Evolutionary conservation across 257 asterid species (phyloP).

Genomic region (Penstemon davidsonii): DNA sequence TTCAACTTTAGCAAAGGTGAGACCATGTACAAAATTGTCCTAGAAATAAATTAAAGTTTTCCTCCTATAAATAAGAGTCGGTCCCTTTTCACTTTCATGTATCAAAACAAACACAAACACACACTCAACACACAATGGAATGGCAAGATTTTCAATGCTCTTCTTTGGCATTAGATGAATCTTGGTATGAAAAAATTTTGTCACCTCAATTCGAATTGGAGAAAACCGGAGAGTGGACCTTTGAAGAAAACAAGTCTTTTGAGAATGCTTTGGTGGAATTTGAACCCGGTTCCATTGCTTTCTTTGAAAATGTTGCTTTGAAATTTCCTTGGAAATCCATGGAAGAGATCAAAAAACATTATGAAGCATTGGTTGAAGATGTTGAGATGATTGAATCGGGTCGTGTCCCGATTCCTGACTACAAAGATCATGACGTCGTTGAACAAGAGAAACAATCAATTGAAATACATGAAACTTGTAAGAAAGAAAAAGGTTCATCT

Average conservation of each 20-base stretch:
- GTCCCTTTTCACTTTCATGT: too few species aligned
- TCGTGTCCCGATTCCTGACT: conserved; percentile 23
- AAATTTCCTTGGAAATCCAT: conserved; percentile 33
- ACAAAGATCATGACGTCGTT: not conserved
- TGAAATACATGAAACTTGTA: not conserved
- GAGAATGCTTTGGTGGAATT: conserved; percentile 27
- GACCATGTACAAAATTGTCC: too few species aligned
- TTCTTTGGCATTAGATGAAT: not conserved
- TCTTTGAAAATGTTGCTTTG: conserved; percentile 27
- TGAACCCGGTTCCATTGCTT: conserved; percentile 13
- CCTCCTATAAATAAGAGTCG: too few species aligned
- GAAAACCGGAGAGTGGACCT: conserved; percentile 8
- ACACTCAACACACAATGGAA: conserved; percentile 7
- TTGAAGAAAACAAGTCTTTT: conserved; percentile 25
- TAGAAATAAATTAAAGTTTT: too few species aligned
- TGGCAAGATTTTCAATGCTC: not conserved
- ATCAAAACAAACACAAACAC: too few species aligned
- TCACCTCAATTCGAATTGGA: conserved; percentile 1
- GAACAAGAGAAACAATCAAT: not conserved
- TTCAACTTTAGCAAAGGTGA: conserved; percentile 12
- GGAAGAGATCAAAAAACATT: conserved; percentile 30
- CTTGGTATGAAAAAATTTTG: not conserved
- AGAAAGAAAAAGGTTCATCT: not conserved
- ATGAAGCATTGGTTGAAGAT: conserved; percentile 28
- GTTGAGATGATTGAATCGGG: conserved; percentile 36